These are phyloP conservation scores for Ensete ventricosum DNA, from an alignment of 176 grass and related monocot species.

Conservation along the genomic window DNA sequence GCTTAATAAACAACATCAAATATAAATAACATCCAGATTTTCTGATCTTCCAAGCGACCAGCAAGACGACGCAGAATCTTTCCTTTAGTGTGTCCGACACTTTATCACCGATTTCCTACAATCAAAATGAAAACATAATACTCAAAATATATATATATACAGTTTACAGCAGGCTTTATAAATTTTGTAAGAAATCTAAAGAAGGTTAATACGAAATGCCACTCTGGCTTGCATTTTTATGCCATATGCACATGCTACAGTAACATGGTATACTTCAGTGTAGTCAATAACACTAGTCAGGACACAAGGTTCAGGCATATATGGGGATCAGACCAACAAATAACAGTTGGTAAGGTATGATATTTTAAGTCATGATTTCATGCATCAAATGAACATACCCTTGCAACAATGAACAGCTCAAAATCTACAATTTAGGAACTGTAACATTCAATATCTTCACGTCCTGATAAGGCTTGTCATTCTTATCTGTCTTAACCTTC, in stretches of 20 bases:
- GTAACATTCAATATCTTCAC: conserved; percentile 98
- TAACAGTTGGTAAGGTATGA: neutral
- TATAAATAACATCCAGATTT: neutral
- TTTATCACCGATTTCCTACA: neutral
- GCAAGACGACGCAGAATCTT: neutral
- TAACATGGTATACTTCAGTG: too few relatives aligned
- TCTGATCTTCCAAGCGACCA: neutral
- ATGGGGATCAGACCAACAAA: neutral
- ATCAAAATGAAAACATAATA: neutral
- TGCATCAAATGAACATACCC: neutral
- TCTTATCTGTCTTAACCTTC: conserved; percentile 94
- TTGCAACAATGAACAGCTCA: neutral
- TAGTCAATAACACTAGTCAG: too few relatives aligned
- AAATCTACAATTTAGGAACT: conserved; percentile 63
- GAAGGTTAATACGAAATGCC: too few relatives aligned
- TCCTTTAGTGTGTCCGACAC: neutral
- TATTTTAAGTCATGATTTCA: too few relatives aligned
- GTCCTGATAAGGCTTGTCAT: conserved; percentile 96
- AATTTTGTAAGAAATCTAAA: neutral
- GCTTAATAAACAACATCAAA: neutral
- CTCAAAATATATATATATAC: neutral
- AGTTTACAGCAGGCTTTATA: neutral
- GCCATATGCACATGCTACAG: too few relatives aligned
- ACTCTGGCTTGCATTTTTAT: too few relatives aligned
- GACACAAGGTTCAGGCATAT: too few relatives aligned